Conservation (phyloP, 495 filamentous ascomycete genomes). For the Podospora appendiculata region DNA sequence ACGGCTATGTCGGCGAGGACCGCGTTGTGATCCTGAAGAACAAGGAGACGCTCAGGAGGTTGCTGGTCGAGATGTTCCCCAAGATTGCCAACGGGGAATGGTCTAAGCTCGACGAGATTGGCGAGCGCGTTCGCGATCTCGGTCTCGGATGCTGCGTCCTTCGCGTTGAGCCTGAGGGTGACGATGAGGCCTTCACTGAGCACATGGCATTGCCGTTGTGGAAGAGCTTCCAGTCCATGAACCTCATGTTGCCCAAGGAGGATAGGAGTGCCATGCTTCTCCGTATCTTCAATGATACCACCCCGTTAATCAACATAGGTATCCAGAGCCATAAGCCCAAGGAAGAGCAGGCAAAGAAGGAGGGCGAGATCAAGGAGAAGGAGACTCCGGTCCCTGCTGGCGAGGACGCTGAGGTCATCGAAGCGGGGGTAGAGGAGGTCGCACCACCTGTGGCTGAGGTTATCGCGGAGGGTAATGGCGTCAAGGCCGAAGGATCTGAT, state of each 20-base stretch:
- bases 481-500: background rate
- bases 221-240: conserved; percentile 78
- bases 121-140: conserved; percentile 67
- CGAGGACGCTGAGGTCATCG: background rate
- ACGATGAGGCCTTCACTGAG: conserved; percentile 66
- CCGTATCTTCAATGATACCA: conserved; percentile 78
- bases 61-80: conserved; percentile 94
- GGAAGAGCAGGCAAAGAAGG: background rate
- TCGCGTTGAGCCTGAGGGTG: conserved; percentile 61
- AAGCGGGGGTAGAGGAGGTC: too few relatives aligned
- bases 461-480: background rate
- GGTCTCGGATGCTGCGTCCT: conserved; percentile 90
- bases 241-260: conserved; percentile 96
- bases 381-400: background rate
- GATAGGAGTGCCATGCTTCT: conserved; percentile 88
- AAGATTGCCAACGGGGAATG: conserved; percentile 61
- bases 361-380: background rate
- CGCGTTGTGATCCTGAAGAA: conserved; percentile 67
- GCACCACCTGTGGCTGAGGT: background rate
- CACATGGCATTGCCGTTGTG: conserved; percentile 83
- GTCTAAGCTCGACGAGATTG: conserved; percentile 77
- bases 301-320: conserved; percentile 56
- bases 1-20: conserved; percentile 76
- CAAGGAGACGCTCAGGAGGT: conserved; percentile 64
- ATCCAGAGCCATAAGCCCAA: conserved; percentile 18